phyloP scores from a whole-genome alignment of 805 yeast genomes.

The Wickerhamomyces sydowiorum region DNA sequence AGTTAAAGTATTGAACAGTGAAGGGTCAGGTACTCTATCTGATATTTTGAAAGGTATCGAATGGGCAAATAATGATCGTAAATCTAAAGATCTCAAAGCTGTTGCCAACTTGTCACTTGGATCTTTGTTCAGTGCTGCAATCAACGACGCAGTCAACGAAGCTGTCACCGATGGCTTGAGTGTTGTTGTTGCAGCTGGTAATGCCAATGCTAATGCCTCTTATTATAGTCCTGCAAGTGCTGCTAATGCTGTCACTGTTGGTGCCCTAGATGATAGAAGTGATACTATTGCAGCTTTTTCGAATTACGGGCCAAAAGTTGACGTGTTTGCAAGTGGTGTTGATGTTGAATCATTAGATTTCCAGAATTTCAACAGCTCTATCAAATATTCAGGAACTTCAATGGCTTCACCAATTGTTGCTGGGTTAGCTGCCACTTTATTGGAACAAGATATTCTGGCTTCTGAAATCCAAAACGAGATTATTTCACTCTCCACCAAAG shows the following conservation, averaged over 20 bases:
- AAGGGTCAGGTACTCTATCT: slow-evolving; percentile 64
- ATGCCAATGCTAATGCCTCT: slow-evolving; percentile 70
- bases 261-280: slow-evolving; percentile 72
- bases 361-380: slow-evolving; percentile 14
- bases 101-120: slow-evolving; percentile 83
- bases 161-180: slow-evolving; percentile 66
- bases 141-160: slow-evolving; percentile 72
- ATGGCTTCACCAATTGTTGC: slow-evolving; percentile 75
- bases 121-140: slow-evolving; percentile 52
- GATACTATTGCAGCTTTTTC: slow-evolving; percentile 72
- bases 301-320: slow-evolving; percentile 86
- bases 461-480: slow-evolving; percentile 35
- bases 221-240: slow-evolving; percentile 81
- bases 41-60: slow-evolving; percentile 61
- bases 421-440: slow-evolving; percentile 53
- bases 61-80: slow-evolving; percentile 55
- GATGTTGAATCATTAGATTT: slow-evolving; percentile 50
- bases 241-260: slow-evolving; percentile 65
- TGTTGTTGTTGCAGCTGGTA: slow-evolving; percentile 84
- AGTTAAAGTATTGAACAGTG: slow-evolving; percentile 61
- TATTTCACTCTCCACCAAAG: slow-evolving; percentile 37
- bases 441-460: slow-evolving; percentile 44
- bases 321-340: slow-evolving; percentile 78
- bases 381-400: slow-evolving; percentile 62
- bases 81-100: slow-evolving; percentile 31